Base-by-base conservation (phyloP, 352 stramenopile genomes). In the Globisporangium carolinianum region DNA sequence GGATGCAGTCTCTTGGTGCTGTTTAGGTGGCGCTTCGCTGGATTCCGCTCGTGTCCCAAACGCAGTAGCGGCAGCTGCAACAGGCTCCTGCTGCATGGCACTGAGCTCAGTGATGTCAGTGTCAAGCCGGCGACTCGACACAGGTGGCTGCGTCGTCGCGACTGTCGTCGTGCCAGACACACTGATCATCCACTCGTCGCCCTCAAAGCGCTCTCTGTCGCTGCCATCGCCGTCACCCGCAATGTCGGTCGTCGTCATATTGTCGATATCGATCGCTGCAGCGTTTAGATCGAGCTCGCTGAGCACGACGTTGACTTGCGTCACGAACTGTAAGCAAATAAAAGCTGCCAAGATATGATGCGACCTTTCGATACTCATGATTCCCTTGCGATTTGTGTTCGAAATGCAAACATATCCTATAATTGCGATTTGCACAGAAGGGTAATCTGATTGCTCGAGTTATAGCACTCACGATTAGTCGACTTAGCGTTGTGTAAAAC, bases 201-300 rank as follows among this genome's bases (percentile, higher is more conserved):
- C 55, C 18, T 4, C 18, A 18, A 50, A 48, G 39, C 39, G 46
- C 18, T 54, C 47, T 5, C 45, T 46, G 10, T 60, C 46, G 12
- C 32, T 32, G 9, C 15, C 37, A 10, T 47, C 37, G 6, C n/a
- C 15, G 8, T 48, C 37, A 7, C 18, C n/a, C 14, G 15, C 11
- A 35, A 5, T 12, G 8, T 35, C n/a, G 9, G 12, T 32, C 14
- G 5, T 35, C 7, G 15, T 24, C 5, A 8, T 35, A 6, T 36
- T 7, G 45, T 55, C 47, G 37, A 61, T 55, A 14, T 50, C 55
- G 47, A 61, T 55, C 39, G 55, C 47, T n/a, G 55, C 38, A 17
- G 47, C 55, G 17, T 6, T 15, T 18, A 32, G n/a, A 9, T 39
- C 55, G 6, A 61, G 55, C 38, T 61, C 36, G 1, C 42, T 11